Conservation (phyloP, 495 filamentous ascomycete species). For the Talaromyces stipitatus region DNA sequence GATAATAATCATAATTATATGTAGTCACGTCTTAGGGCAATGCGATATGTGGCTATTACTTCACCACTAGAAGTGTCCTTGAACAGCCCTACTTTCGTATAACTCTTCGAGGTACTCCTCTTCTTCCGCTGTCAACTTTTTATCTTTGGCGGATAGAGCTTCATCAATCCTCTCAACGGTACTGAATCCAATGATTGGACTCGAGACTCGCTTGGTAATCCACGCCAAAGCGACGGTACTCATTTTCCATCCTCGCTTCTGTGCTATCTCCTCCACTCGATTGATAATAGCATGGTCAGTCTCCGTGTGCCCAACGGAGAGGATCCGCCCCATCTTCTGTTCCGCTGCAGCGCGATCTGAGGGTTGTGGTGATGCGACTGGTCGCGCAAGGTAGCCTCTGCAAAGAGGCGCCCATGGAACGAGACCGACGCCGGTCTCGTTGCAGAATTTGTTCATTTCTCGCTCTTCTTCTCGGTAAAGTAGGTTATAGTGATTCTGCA, state of each 20-base stretch:
- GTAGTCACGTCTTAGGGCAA: too few species aligned
- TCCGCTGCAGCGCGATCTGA: constrained; percentile 22
- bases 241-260: constrained; percentile 47
- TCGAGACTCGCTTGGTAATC: constrained; percentile 38
- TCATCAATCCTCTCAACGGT: constrained; percentile 47
- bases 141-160: constrained; percentile 34
- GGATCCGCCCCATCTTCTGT: constrained; percentile 11
- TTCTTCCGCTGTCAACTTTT: constrained; percentile 48
- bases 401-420: constrained; percentile 50
- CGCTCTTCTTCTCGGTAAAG: constrained; percentile 59
- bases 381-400: constrained; percentile 38
- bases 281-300: constrained; percentile 36
- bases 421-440: constrained; percentile 53
- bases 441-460: constrained; percentile 57
- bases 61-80: too few species aligned
- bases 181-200: constrained; percentile 52
- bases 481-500: constrained; percentile 61
- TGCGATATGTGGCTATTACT: too few species aligned
- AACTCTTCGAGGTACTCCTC: constrained; percentile 53
- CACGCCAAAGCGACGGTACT: constrained; percentile 52
- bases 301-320: constrained; percentile 14
- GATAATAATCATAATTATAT: too few species aligned
- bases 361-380: constrained; percentile 21
- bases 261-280: constrained; percentile 51
- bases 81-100: too few species aligned